Base-by-base conservation (phyloP, 2,329 filamentous ascomycete genomes). In the Ascocoryne sarcoides region DNA sequence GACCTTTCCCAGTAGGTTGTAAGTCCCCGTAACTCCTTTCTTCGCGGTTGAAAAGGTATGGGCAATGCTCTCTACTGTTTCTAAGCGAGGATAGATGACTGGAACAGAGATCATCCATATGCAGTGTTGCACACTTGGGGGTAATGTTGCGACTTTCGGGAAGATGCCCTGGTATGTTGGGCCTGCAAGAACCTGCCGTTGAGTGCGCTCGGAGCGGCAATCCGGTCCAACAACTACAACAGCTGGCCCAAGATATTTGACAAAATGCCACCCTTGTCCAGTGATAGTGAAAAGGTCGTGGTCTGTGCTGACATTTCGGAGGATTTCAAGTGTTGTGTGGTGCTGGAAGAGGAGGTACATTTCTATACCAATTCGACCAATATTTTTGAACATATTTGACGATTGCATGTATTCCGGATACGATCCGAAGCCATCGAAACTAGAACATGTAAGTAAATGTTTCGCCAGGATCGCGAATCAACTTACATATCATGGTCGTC, bases 291-390 rank as follows among this genome's bases (percentile, higher is more conserved):
- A 98, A 4, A 98, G 76, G 54, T 98, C 92, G 35, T 80, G 73
- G 57, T 98, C 92, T 34, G 85, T 84, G 56, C 75, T 84, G 43
- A 94, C 82, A 53, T 94, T 90, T 38, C 89, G 84, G 42, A 98
- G 76, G 31, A 96, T 84, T 58, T 96, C 92, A 3, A 93, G 71
- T 0, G 90, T 96, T 0, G 92, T 96, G 62, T 98, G 92, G 58
- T 98, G 92, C 59, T 98, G 92, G 71, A 98, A 98, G 5, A 98
- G 75, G 26, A 98, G 73, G 59, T 96, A 98, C 89, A 95, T 95
- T 52, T 96, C 88, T 40, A 93, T 89, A 16, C 88, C 92, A 46
- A 98, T 82, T 28, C 92, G 79, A 17, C 92, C 92, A 56, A 96
- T 94, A 59, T 96, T 96, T 66, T 94, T 95, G 70, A 98, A 96